These are phyloP conservation scores for Lenwebbia sp. DNA, from an alignment of 345 rosid genomes.

Conservation along the genomic window DNA sequence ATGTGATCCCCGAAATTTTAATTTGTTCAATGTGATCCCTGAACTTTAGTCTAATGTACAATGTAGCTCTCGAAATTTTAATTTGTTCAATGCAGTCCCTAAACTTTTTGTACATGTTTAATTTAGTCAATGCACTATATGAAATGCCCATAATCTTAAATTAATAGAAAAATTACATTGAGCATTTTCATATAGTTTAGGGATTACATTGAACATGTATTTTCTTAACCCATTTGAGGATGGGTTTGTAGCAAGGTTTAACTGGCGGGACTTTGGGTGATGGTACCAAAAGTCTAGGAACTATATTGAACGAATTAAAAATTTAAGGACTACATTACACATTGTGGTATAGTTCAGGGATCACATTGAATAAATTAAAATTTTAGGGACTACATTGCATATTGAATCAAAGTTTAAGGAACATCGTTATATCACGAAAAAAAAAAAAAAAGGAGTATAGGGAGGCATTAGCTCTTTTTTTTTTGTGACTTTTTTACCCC, in stretches of 20 bases:
- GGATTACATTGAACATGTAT: background rate
- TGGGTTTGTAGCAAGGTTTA: too few relatives aligned
- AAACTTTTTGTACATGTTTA: too few relatives aligned
- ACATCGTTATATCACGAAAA: too few relatives aligned
- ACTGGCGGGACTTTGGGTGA: too few relatives aligned
- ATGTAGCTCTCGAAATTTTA: too few relatives aligned
- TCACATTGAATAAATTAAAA: background rate
- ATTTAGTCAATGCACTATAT: background rate
- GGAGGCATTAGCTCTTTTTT: background rate
- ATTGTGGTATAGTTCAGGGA: background rate
- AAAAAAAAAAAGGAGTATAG: too few relatives aligned
- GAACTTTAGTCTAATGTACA: too few relatives aligned
- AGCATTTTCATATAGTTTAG: background rate
- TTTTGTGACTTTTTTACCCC: background rate
- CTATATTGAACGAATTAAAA: too few relatives aligned
- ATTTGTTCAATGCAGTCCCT: background rate
- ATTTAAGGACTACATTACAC: background rate
- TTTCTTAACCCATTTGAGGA: too few relatives aligned
- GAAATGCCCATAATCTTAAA: rapidly evolving
- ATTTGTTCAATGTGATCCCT: rapidly evolving
- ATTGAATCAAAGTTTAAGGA: too few relatives aligned
- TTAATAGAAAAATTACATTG: background rate
- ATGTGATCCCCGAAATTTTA: background rate
- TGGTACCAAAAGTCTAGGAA: too few relatives aligned
- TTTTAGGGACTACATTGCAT: rapidly evolving